Evolutionary conservation across 495 filamentous ascomycete species (phyloP), one percentile per base, ranked within the genome.

Genomic region (Hyaloscypha hepaticicola): DNA sequence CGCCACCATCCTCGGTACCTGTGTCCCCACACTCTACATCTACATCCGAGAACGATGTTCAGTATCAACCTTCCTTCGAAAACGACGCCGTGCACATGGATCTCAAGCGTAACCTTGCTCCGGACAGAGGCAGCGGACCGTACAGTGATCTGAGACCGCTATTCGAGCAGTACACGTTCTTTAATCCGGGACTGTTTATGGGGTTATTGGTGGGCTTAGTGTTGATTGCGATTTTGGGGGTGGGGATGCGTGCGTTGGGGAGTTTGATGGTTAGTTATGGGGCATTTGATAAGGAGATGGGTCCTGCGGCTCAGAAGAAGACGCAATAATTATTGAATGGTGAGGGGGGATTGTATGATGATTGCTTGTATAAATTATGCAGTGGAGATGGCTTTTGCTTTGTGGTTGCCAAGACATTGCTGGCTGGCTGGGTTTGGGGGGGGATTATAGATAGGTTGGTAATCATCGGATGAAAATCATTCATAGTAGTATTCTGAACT

Each of bases 211-310:
- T 86, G 29, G 74, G 75, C 22, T 77, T 92, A 27, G 69, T 97
- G 38, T 82, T 96, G 51, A 70, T 96, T 41, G 76, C 82, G 24
- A 91, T 98, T 66, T 76, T 96, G 21, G 88, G 87, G 70, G 87
- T 92, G 57, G 95, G 86, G 26, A 78, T 98, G 56, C 83, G 72
- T 61, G 92, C 90, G 24, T 77, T 99, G 7, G 77, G 83, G 6
- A 93, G 92, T 65, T 79, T 99, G 41, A 79, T 96, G 75, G 90
- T 98, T 14, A 87, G 90, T 11, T 98, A 98, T 77, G 90, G 88
- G 55, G 93, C 95, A 1, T 99, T 99, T 74, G 93, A 96, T 72
- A 96, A 95, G 82, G 94, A 97, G 74, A 96, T 91, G 78, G 91
- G 93, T 0, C 88, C 92, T 52, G 80, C 84, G 33, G 90, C 86